Evolutionary conservation across 306 rosid genomes (phyloP).

Genomic region (Begonia fuchsioides): DNA sequence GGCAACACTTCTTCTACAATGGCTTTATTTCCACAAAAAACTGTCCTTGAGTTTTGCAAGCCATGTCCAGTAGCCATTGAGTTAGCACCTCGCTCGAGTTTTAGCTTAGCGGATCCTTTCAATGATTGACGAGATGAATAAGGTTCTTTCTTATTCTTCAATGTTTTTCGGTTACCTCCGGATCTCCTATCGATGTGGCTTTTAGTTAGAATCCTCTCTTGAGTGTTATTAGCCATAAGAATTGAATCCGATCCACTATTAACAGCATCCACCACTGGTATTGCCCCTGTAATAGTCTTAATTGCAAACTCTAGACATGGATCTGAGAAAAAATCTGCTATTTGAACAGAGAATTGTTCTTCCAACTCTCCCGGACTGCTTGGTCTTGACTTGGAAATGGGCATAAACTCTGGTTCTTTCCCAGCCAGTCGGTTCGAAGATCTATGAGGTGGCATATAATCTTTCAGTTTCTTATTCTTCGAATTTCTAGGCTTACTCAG

Average conservation of each 20-base stretch:
- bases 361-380: slow-evolving; percentile 24
- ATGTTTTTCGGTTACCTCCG: slow-evolving; percentile 18
- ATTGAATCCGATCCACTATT: slow-evolving; percentile 12
- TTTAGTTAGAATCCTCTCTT: slow-evolving; percentile 15
- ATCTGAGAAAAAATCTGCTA: slow-evolving; percentile 24
- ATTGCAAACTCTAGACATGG: slow-evolving; percentile 39
- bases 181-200: slow-evolving; percentile 19
- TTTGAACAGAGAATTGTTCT: slow-evolving; percentile 15
- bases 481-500: slow-evolving; percentile 17
- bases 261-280: slow-evolving; percentile 31
- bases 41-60: slow-evolving; percentile 19
- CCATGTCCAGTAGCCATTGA: too few relatives aligned
- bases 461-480: slow-evolving; percentile 15
- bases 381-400: slow-evolving; percentile 19
- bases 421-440: slow-evolving; percentile 70
- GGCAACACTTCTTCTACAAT: slow-evolving; percentile 12
- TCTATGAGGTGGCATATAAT: slow-evolving; percentile 29
- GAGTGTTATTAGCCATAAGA: slow-evolving; percentile 17
- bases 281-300: slow-evolving; percentile 48
- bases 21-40: slow-evolving; percentile 6
- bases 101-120: slow-evolving; percentile 39
- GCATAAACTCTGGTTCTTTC: slow-evolving; percentile 29
- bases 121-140: slow-evolving; percentile 27
- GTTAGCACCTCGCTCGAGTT: slow-evolving; percentile 38
- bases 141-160: slow-evolving; percentile 30